Conservation (phyloP, 768 basidiomycete genomes). For the Suillus clintonianus region DNA sequence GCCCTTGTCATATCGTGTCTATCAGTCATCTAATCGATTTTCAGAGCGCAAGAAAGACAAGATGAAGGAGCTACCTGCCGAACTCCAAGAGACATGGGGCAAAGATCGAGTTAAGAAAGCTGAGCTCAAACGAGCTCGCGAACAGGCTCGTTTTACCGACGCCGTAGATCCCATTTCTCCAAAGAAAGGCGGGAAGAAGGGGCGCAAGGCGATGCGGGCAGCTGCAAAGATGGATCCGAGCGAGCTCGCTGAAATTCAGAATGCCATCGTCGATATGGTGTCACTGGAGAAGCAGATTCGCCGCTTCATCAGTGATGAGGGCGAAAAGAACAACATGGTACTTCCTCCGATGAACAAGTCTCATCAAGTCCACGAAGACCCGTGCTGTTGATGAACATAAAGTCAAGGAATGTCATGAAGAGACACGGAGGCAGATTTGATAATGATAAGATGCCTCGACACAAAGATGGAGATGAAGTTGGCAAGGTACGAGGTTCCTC, state of each 20-base stretch:
- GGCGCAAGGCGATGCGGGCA: constrained; percentile 64
- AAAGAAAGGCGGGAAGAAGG: constrained; percentile 71
- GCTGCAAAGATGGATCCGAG: constrained; percentile 52
- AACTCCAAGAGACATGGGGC: constrained; percentile 72
- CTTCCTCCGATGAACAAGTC: constrained; percentile 79
- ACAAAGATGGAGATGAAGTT: constrained; percentile 85
- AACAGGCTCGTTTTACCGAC: constrained; percentile 51
- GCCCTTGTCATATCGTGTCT: not conserved
- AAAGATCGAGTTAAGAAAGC: constrained; percentile 86
- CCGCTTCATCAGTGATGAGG: constrained; percentile 61
- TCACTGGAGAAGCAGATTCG: constrained; percentile 73
- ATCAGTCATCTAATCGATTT: not conserved
- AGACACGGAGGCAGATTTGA: constrained; percentile 33
- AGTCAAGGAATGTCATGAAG: constrained; percentile 47
- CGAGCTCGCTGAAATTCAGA: constrained; percentile 33
- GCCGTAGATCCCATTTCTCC: constrained; percentile 63
- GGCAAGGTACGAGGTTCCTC: constrained; percentile 75
- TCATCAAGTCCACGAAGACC: constrained; percentile 67
- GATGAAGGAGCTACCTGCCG: constrained; percentile 50
- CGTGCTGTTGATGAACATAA: constrained; percentile 64
- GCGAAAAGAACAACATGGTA: constrained; percentile 53
- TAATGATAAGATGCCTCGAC: constrained; percentile 47
- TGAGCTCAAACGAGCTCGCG: constrained; percentile 64
- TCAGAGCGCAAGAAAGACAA: constrained; percentile 47
- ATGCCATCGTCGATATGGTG: constrained; percentile 61